These are phyloP conservation scores for Corylus avellana DNA, from an alignment of 306 rosid genomes.

Conservation along the genomic window DNA sequence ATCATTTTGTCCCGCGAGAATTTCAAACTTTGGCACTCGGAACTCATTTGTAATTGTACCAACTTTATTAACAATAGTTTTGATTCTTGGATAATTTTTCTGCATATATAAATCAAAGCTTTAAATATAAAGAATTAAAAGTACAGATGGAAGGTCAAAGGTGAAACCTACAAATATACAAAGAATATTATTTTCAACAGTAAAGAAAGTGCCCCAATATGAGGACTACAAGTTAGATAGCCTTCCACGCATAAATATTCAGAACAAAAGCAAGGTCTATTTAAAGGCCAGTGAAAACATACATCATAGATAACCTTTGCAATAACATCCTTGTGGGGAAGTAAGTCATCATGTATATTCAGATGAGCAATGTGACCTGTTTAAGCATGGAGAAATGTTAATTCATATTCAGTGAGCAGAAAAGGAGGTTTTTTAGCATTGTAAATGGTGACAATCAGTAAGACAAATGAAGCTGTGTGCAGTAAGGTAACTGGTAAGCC, in stretches of 20 bases:
- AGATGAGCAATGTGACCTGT: constrained; percentile 98
- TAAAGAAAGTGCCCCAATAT: neutral
- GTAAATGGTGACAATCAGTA: neutral
- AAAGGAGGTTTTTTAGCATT: constrained; percentile 18
- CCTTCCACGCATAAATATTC: constrained; percentile 14
- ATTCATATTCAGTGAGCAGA: constrained; percentile 29
- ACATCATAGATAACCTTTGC: constrained; percentile 94
- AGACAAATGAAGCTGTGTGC: constrained; percentile 1
- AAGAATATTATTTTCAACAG: constrained; percentile 2
- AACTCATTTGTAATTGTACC: constrained; percentile 85
- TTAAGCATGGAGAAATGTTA: constrained; percentile 31
- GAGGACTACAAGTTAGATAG: neutral
- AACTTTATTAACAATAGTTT: constrained; percentile 87
- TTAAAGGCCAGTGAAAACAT: constrained; percentile 30
- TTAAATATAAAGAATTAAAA: neutral
- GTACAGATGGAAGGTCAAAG: neutral
- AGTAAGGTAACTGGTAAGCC: neutral
- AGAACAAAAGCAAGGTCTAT: neutral
- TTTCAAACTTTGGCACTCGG: constrained; percentile 88
- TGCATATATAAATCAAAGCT: constrained; percentile 35
- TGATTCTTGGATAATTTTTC: constrained; percentile 95
- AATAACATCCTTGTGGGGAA: constrained; percentile 80
- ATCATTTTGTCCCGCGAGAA: constrained; percentile 74
- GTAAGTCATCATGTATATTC: constrained; percentile 86
- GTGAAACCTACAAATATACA: constrained; percentile 14